Evolutionary conservation across 192 early-diverging fungal species (phyloP).

Genomic region (Rhizoclosmatium sp.): DNA sequence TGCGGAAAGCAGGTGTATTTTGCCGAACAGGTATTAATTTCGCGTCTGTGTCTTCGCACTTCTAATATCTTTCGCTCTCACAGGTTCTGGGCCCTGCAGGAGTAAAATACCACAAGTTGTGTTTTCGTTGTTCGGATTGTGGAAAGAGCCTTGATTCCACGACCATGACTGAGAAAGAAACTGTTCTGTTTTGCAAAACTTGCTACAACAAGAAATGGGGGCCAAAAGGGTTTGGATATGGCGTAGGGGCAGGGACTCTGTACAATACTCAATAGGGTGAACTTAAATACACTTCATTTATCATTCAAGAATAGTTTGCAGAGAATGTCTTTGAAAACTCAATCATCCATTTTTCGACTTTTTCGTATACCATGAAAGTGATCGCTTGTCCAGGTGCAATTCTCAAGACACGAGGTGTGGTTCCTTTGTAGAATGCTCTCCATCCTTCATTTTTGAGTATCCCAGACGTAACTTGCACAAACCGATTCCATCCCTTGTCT

Average conservation of each 20-base stretch:
- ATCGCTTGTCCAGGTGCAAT: constrained; percentile 97
- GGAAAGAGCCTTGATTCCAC: constrained; percentile 45
- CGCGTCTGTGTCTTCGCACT: too few relatives aligned
- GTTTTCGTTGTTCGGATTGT: constrained; percentile 49
- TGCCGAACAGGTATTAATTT: constrained; percentile 8
- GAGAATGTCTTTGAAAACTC: constrained; percentile 35
- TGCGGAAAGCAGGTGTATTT: constrained; percentile 59
- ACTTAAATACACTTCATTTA: too few relatives aligned
- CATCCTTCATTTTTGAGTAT: constrained; percentile 91
- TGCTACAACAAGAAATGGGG: constrained; percentile 56
- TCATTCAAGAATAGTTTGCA: too few relatives aligned
- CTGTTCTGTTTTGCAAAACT: constrained; percentile 46
- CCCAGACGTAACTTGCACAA: constrained; percentile 75
- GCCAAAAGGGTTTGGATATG: constrained; percentile 47
- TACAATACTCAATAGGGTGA: not conserved
- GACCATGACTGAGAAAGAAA: constrained; percentile 48
- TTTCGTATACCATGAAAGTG: constrained; percentile 83
- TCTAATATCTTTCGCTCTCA: too few relatives aligned
- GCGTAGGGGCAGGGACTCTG: constrained; percentile 20
- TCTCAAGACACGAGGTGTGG: constrained; percentile 90
- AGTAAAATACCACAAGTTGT: constrained; percentile 57
- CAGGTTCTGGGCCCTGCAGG: constrained; percentile 49
- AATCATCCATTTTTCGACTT: constrained; percentile 57
- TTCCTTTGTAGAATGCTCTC: constrained; percentile 93
- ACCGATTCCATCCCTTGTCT: constrained; percentile 80